phyloP scores from a whole-genome alignment of 768 basidiomycete genomes.

The Tricholoma furcatifolium region DNA sequence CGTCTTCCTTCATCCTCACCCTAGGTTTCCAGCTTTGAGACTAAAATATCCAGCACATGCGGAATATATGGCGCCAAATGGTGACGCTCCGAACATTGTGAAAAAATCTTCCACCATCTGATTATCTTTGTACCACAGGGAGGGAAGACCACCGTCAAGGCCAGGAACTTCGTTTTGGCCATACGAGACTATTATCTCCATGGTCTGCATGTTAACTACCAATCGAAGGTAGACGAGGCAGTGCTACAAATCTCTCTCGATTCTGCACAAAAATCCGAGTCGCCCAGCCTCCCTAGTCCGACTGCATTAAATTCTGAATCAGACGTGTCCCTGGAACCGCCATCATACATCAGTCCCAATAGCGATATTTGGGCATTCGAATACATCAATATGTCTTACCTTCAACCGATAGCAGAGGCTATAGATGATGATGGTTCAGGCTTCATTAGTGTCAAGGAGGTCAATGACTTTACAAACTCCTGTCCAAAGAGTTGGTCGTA shows the following conservation, averaged over 20 bases:
- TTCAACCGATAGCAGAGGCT: neutral
- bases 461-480: neutral
- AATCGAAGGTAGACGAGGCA: neutral
- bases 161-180: neutral
- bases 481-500: neutral
- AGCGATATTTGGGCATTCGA: neutral
- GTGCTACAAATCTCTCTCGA: neutral
- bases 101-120: neutral
- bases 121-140: neutral
- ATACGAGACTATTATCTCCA: neutral
- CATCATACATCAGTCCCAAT: neutral
- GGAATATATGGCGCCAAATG: slow-evolving; percentile 1
- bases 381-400: neutral
- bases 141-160: neutral
- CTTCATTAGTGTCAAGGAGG: neutral
- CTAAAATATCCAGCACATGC: neutral
- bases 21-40: neutral
- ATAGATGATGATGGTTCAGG: neutral
- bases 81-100: neutral
- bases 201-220: neutral
- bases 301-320: neutral
- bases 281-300: neutral
- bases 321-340: neutral
- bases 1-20: neutral
- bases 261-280: neutral